Evolutionary conservation across 2,329 filamentous ascomycete species (phyloP), one percentile per base, ranked within the genome.

Genomic region (Colletotrichum sp.): DNA sequence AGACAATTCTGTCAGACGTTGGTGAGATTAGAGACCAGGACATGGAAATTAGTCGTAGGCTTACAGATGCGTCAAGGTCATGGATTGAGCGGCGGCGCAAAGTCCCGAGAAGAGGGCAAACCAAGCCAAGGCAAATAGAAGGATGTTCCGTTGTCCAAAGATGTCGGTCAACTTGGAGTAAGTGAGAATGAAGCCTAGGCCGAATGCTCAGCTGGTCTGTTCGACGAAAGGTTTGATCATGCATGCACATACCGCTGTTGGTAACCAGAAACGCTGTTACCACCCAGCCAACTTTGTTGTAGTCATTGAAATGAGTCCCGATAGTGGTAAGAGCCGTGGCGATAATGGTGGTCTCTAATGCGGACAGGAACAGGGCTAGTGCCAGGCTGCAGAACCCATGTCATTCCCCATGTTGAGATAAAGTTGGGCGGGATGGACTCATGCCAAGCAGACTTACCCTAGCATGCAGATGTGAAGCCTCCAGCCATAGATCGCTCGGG

Each of bases 1-100:
- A 86, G 8, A 87, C 75, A 63, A 89, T 89, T 12, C 65, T 68
- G 65, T 18, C 16, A 16, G 16, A n/a, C 1, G 1, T 7, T 14
- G 12, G n/a, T 52, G n/a, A 21, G 1, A 48, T 48, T 0, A 21
- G 43, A 48, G n/a, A 0, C 10, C 43, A 13, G 2, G 10, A 0
- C 43, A 48, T 1, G 43, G n/a, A 0, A 59, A 28, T 2, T 1
- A 10, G 59, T 6, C 2, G n/a, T 1, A 21, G 13, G n/a, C 43
- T 57, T 57, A 68, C 65, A 68, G 5, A 18, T 68, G 65, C 13
- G 65, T 68, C 65, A 68, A 36, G 30, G 36, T 68, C 48, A 68
- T 59, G 6, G 65, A 68, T 14, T 34, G 65, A 18, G 65, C n/a
- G 0, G 43, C 65, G 1, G 65, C 65, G 7, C 65, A 68, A 21